Evolutionary conservation across 352 stramenopile genomes (phyloP).

Genomic region (Aphanomyces cochlioides): DNA sequence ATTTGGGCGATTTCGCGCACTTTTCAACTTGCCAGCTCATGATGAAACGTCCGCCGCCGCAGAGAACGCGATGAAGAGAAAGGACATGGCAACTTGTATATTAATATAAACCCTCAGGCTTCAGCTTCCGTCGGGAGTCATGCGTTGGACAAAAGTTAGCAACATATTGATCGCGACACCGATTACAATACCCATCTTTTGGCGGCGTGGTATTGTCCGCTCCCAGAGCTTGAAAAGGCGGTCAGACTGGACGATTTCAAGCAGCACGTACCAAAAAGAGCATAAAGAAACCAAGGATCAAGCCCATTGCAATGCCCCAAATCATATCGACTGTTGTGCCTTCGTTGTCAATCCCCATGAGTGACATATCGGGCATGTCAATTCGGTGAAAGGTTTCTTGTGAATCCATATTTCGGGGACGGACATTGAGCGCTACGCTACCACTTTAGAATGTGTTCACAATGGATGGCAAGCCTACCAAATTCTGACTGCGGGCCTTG

Average conservation of each 20-base stretch:
- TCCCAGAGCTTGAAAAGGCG: conserved; percentile 58
- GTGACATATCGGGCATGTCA: conserved; percentile 79
- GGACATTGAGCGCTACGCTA: conserved; percentile 26
- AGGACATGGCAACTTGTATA: background rate
- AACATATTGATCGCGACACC: conserved; percentile 89
- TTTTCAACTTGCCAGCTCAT: background rate
- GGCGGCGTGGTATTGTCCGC: conserved; percentile 77
- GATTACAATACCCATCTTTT: conserved; percentile 80
- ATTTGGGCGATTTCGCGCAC: background rate
- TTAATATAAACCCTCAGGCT: background rate
- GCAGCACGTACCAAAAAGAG: conserved; percentile 66
- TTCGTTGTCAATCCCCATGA: conserved; percentile 83
- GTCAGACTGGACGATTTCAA: background rate
- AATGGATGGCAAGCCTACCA: conserved; percentile 36
- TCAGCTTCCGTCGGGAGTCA: conserved; percentile 17
- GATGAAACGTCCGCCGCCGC: background rate
- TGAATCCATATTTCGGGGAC: conserved; percentile 4
- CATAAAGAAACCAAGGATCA: conserved; percentile 87
- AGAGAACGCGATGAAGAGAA: background rate
- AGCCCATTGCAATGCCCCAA: conserved; percentile 84
- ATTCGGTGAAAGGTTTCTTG: conserved; percentile 56
- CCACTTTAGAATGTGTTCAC: background rate
- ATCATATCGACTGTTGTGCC: conserved; percentile 84
- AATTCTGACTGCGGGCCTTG: conserved; percentile 86
- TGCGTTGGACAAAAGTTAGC: conserved; percentile 61